Evolutionary conservation across 768 basidiomycete genomes (phyloP), one percentile per base, ranked within the genome.

Genomic region (Lyophyllum shimeji): DNA sequence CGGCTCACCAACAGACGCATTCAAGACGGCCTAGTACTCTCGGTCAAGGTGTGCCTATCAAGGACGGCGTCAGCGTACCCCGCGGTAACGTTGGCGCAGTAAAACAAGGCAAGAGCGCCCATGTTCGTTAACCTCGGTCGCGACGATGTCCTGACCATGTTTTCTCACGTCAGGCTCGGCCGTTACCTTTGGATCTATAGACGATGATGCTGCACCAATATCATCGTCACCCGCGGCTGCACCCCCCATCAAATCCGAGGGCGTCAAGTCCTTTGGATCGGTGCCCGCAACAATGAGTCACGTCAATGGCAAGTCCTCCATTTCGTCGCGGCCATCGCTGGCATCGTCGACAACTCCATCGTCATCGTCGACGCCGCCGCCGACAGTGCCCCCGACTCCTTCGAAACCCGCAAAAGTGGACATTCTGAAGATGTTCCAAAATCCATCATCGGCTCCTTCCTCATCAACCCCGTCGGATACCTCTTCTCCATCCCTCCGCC

Each of bases 151-250:
- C 39, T 57, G 45, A 44, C 50, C 20, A 59, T 12, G 40, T 60
- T 47, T 55, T 31, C 33, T 45, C 51, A 48, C 48, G 27, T 45
- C 59, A 89, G 84, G 81, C 64, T 83, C 85, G 55, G 75, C 82
- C 50, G 86, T 96, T 62, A 89, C 88, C 48, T 95, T 95, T 76
- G 94, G 94, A 64, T 93, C 93, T 46, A 90, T 95, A 80, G 88
- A 93, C 74, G 89, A 92, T 71, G 82, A 80, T 61, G 73, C 79
- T 56, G 85, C 90, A 51, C 81, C 87, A 58, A 86, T 93, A 64
- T 90, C 92, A 33, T 89, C 91, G 45, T 92, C 91, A 8, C 91
- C 93, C 33, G 89, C 90, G 52, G 75, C 83, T 49, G 80, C 83
- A 33, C 80, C 85, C 40, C 75, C 76, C 60, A 79, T 84, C 67